phyloP scores from a whole-genome alignment of 331 rosid species.

The Acacia pycnantha region DNA sequence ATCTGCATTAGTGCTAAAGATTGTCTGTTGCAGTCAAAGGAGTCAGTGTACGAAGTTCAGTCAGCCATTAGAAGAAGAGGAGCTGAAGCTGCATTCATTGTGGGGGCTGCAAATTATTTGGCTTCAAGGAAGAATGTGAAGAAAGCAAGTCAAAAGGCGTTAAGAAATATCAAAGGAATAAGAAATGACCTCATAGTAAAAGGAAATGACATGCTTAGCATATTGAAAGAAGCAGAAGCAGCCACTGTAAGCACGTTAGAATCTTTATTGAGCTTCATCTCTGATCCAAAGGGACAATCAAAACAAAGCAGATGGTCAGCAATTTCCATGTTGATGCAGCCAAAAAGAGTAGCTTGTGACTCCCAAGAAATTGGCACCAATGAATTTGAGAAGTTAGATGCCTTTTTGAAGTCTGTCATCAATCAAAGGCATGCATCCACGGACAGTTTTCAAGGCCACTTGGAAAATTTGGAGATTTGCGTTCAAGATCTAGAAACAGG shows the following conservation, averaged over 20 bases:
- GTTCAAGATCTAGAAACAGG: too few relatives aligned
- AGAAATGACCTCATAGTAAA: background rate
- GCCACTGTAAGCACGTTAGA: constrained; percentile 33
- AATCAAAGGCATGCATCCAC: background rate
- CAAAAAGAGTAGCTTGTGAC: background rate
- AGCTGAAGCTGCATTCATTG: background rate
- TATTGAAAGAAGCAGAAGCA: constrained; percentile 37
- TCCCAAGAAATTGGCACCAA: background rate
- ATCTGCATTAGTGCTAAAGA: constrained; percentile 35
- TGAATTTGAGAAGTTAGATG: background rate
- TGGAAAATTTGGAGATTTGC: too few relatives aligned
- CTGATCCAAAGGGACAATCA: constrained; percentile 1
- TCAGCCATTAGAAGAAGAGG: constrained; percentile 8
- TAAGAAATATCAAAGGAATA: constrained; percentile 21
- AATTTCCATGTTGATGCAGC: too few relatives aligned
- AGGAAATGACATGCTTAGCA: constrained; percentile 2
- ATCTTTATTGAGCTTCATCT: constrained; percentile 33
- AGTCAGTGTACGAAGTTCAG: constrained; percentile 29
- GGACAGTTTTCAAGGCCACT: too few relatives aligned
- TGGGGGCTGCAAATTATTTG: constrained; percentile 11
- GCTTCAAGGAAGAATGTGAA: constrained; percentile 19
- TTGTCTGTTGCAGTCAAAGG: constrained; percentile 37
- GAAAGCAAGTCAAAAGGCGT: constrained; percentile 20
- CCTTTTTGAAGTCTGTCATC: background rate
- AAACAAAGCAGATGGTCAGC: too few relatives aligned